Percentiles rank a stretch among this genome's conserved stretches.
These are phyloP conservation scores for Licmophora abbreviata DNA, from an alignment of 108 stramenopile species.

Conservation along the genomic window DNA sequence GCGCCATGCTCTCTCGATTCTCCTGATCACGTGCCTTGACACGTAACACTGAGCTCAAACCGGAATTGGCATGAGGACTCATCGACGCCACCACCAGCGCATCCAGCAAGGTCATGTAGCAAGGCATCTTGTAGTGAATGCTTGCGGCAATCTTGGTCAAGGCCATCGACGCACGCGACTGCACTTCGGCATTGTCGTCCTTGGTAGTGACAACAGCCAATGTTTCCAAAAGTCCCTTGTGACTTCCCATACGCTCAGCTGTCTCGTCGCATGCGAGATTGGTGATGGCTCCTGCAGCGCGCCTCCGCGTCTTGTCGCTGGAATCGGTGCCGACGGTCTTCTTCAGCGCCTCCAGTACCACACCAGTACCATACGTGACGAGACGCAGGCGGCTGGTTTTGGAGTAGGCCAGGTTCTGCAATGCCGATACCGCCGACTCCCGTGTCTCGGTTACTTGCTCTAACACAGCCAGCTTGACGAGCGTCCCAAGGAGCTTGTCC, in stretches of 20 bases:
- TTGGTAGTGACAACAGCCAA: constrained; percentile 54
- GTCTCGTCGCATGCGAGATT: constrained; percentile 81
- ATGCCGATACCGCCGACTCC: constrained; percentile 73
- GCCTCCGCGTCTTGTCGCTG: constrained; percentile 62
- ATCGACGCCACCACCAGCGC: constrained; percentile 72
- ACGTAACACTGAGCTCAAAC: constrained; percentile 67
- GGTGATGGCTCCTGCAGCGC: constrained; percentile 75
- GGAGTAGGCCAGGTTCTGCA: constrained; percentile 78
- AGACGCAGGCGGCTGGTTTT: constrained; percentile 59
- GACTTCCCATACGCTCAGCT: constrained; percentile 56
- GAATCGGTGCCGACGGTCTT: constrained; percentile 38
- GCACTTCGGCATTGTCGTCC: constrained; percentile 66
- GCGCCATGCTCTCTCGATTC: constrained; percentile 62
- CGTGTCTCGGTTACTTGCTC: constrained; percentile 50
- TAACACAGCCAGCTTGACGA: constrained; percentile 67
- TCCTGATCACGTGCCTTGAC: constrained; percentile 75
- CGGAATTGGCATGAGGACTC: constrained; percentile 38
- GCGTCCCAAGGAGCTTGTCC: constrained; percentile 61
- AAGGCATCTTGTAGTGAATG: constrained; percentile 50
- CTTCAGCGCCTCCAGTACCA: constrained; percentile 71
- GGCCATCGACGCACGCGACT: constrained; percentile 64
- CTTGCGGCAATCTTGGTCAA: constrained; percentile 72
- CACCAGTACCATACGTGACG: constrained; percentile 51
- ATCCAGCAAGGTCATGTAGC: constrained; percentile 49
- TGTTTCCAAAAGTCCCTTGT: constrained; percentile 61